phyloP scores from a whole-genome alignment of 306 rosid species.

The Ammopiptanthus mongolicus region DNA sequence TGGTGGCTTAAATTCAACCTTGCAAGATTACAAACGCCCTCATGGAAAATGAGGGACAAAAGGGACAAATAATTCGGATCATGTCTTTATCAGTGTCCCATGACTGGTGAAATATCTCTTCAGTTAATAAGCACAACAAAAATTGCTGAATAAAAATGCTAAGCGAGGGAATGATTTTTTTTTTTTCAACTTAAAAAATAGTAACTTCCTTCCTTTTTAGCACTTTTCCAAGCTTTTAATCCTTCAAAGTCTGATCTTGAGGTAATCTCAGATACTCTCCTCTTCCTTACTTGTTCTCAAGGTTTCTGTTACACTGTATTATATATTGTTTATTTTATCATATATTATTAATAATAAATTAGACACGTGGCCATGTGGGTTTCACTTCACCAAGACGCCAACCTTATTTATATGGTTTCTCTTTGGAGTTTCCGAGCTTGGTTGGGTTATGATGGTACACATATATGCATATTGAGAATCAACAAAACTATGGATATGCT shows the following conservation, averaged over 20 bases:
- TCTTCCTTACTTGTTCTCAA: not conserved
- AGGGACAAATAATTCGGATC: not conserved
- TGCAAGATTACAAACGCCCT: not conserved
- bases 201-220: constrained; percentile 2
- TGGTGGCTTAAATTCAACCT: too few species aligned
- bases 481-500: not conserved
- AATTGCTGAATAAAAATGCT: not conserved
- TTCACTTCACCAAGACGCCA: not conserved
- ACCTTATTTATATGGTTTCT: constrained; percentile 18
- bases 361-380: constrained; percentile 47
- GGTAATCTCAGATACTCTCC: constrained; percentile 30
- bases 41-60: not conserved
- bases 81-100: not conserved
- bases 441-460: not conserved
- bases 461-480: not conserved
- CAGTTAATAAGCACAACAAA: not conserved
- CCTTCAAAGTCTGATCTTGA: not conserved
- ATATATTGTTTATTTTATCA: not conserved
- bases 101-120: too few species aligned
- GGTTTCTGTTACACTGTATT: not conserved
- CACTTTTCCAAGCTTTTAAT: not conserved
- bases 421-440: constrained; percentile 13
- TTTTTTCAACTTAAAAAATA: constrained; percentile 34
- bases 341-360: constrained; percentile 12
- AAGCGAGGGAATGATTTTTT: constrained; percentile 33